A percentile compares a stretch with the other conserved stretches of the same genome.
These are phyloP conservation scores for Glycyrrhiza uralensis DNA, from an alignment of 306 rosid genomes.

Conservation along the genomic window DNA sequence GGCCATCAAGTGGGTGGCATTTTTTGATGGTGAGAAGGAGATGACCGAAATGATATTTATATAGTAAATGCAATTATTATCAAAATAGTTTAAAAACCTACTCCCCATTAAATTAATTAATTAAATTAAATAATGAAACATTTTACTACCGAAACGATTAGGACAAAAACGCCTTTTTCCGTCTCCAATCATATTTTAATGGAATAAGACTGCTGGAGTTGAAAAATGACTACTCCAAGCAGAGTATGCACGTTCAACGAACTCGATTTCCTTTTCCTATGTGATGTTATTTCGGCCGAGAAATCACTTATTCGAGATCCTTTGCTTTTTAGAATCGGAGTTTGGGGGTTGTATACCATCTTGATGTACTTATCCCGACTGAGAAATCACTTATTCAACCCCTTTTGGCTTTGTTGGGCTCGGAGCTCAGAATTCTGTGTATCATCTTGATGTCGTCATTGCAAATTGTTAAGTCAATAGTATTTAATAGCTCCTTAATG, in stretches of 20 bases:
- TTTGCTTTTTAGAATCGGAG: too few species aligned
- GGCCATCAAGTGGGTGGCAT: slow-evolving; percentile 30
- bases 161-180: slow-evolving; percentile 32
- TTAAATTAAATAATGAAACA: neutral
- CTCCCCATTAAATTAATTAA: too few species aligned
- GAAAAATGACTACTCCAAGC: neutral
- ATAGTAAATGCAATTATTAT: slow-evolving; percentile 10
- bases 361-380: too few species aligned
- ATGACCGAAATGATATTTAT: slow-evolving; percentile 20
- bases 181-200: neutral
- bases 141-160: neutral
- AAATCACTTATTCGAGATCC: too few species aligned
- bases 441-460: too few species aligned
- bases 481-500: too few species aligned
- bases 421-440: too few species aligned
- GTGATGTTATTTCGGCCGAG: too few species aligned
- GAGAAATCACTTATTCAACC: too few species aligned
- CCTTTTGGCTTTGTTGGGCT: too few species aligned
- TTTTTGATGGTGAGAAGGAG: slow-evolving; percentile 20
- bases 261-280: neutral
- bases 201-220: neutral
- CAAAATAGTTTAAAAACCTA: neutral
- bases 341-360: too few species aligned
- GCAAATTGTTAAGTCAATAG: too few species aligned
- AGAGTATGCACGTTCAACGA: neutral